These are phyloP conservation scores for Leptographium procerum DNA, from an alignment of 2,329 filamentous ascomycete genomes.

Conservation along the genomic window DNA sequence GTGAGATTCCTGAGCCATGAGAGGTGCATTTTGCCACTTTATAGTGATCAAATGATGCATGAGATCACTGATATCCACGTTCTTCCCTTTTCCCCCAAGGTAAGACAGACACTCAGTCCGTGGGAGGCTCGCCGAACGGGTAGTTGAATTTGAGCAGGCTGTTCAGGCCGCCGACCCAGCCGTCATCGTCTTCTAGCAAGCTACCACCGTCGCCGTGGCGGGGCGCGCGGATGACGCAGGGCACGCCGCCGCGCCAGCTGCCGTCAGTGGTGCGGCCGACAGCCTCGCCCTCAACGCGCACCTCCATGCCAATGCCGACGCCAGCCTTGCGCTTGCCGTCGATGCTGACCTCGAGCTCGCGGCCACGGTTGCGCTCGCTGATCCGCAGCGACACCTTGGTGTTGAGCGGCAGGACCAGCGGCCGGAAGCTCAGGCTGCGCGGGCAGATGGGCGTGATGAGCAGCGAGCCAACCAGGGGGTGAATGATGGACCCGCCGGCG, in stretches of 20 bases:
- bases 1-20: not conserved
- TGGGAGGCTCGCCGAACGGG: conserved; percentile 64
- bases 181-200: conserved; percentile 60
- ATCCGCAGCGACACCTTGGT: conserved; percentile 73
- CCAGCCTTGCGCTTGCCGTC: conserved; percentile 61
- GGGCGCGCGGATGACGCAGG: conserved; percentile 67
- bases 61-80: no score
- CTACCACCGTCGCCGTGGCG: conserved; percentile 30
- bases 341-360: conserved; percentile 68
- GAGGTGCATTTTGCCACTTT: not conserved
- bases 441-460: conserved; percentile 92
- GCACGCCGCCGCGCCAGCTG: conserved; percentile 66
- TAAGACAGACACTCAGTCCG: not conserved
- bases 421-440: conserved; percentile 81
- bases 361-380: conserved; percentile 66
- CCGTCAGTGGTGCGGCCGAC: conserved; percentile 41
- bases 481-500: conserved; percentile 84
- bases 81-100: not conserved
- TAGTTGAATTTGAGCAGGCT: conserved; percentile 94
- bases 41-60: not conserved
- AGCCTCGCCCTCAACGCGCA: conserved; percentile 78
- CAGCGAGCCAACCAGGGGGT: conserved; percentile 79
- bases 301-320: conserved; percentile 67
- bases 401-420: conserved; percentile 77
- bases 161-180: conserved; percentile 93